phyloP scores from a whole-genome alignment of 2,329 filamentous ascomycete species.

The Elsinoe batatas region DNA sequence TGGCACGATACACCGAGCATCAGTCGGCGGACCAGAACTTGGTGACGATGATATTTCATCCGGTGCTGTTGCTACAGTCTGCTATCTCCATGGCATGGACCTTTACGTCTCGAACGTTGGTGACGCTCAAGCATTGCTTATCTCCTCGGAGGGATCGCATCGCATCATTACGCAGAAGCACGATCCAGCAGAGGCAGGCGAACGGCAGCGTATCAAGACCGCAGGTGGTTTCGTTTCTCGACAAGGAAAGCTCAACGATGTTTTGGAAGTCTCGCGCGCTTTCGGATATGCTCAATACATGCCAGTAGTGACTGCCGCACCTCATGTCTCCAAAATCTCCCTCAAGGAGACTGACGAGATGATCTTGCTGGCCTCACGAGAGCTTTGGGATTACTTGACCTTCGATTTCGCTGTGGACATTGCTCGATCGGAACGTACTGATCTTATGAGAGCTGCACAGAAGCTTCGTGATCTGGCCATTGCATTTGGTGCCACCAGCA shows the following conservation, averaged over 20 bases:
- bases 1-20: slow-evolving; percentile 55
- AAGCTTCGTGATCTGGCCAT: slow-evolving; percentile 92
- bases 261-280: slow-evolving; percentile 81
- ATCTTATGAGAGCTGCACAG: slow-evolving; percentile 90
- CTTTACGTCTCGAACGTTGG: slow-evolving; percentile 92
- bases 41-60: slow-evolving; percentile 83
- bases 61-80: slow-evolving; percentile 82
- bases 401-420: slow-evolving; percentile 88
- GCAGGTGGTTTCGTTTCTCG: slow-evolving; percentile 93
- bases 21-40: slow-evolving; percentile 63
- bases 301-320: slow-evolving; percentile 85
- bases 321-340: slow-evolving; percentile 66
- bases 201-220: slow-evolving; percentile 82
- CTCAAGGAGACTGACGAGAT: slow-evolving; percentile 87
- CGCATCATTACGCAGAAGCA: slow-evolving; percentile 82
- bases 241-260: slow-evolving; percentile 86
- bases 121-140: slow-evolving; percentile 89
- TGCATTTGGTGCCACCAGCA: slow-evolving; percentile 83
- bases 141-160: slow-evolving; percentile 77
- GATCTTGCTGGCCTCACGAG: slow-evolving; percentile 79
- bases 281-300: slow-evolving; percentile 93
- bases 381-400: slow-evolving; percentile 90
- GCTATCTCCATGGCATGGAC: slow-evolving; percentile 82
- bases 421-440: slow-evolving; percentile 71
- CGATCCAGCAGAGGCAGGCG: slow-evolving; percentile 75